Conservation (phyloP, 805 yeast species). For the Candida takata region DNA sequence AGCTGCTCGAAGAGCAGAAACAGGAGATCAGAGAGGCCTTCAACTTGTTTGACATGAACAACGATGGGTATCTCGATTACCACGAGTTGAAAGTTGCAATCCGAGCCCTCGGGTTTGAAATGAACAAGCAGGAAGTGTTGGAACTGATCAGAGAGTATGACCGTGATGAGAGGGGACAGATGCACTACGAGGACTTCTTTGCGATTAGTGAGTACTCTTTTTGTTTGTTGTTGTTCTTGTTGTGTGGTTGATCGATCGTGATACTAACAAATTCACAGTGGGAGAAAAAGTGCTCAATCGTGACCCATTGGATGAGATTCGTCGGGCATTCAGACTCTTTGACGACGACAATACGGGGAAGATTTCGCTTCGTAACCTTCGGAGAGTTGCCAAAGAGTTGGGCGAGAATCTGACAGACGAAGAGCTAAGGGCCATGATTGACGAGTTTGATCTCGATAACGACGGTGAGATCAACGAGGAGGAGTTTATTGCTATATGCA, state of each 20-base stretch:
- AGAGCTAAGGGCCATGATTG: constrained; percentile 93
- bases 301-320: constrained; percentile 89
- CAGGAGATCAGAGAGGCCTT: constrained; percentile 93
- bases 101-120: constrained; percentile 87
- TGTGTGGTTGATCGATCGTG: constrained; percentile 21
- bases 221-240: constrained; percentile 25
- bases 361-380: constrained; percentile 71
- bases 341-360: constrained; percentile 87
- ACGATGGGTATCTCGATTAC: constrained; percentile 83
- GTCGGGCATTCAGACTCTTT: constrained; percentile 81
- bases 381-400: constrained; percentile 85
- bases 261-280: constrained; percentile 33
- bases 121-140: constrained; percentile 66
- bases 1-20: constrained; percentile 76
- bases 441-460: constrained; percentile 91
- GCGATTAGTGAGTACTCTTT: constrained; percentile 50
- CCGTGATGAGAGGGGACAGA: constrained; percentile 62
- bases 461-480: constrained; percentile 93
- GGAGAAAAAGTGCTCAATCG: constrained; percentile 77
- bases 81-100: constrained; percentile 88
- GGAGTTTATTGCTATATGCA: constrained; percentile 84
- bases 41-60: constrained; percentile 83
- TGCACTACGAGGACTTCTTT: constrained; percentile 77
- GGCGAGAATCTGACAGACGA: constrained; percentile 92
- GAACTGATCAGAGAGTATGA: constrained; percentile 77